Evolutionary conservation across 805 yeast genomes (phyloP), one percentile per base, ranked within the genome.

Genomic region (Cyberlindnera misumaiensis): DNA sequence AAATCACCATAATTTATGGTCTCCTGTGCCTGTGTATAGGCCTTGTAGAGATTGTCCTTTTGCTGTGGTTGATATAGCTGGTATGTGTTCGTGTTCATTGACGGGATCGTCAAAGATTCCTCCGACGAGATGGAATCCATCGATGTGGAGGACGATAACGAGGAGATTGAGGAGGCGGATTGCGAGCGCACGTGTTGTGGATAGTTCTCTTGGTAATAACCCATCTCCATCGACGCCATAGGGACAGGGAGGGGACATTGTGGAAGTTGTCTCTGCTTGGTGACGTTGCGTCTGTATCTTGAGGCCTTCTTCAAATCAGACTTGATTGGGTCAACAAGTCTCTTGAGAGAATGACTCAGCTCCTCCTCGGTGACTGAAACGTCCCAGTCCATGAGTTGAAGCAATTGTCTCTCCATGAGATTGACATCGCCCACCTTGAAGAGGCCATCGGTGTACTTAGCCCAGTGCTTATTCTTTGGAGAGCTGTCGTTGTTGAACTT

Each of bases 381-480:
- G 56, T 83, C 81, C 88, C 89, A 83, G 59, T 81, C 72, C 55
- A 83, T 63, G 36, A 83, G 64, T 52, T 69, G 75, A 37, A 83
- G 65, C 42, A 83, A 63, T 59, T 83, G 90, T 55, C 86, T 73
- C 61, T 83, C 94, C 88, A 83, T 83, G 44, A 82, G 65, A 58
- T 82, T 83, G 47, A 83, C 76, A 56, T 83, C 94, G 45, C 77
- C 77, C 39, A 70, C 60, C 34, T 68, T 64, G 61, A 83, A 82
- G 30, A 83, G 65, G 2, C 85, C 87, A 51, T 83, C 88, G 5
- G 90, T 80, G 60, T 80, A 80, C 49, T 71, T 73, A 30, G 86
- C 78, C 94, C 94, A 83, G 59, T 83, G 88, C 47, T 68, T 67
- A 61, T 83, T 83, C 53, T 80, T 77, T 44, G 90, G 88, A 11